A percentile compares a stretch with the other conserved stretches of the same genome.
phyloP scores from a whole-genome alignment of 2,329 filamentous ascomycete species.

The Penicillium sclerotigenum region DNA sequence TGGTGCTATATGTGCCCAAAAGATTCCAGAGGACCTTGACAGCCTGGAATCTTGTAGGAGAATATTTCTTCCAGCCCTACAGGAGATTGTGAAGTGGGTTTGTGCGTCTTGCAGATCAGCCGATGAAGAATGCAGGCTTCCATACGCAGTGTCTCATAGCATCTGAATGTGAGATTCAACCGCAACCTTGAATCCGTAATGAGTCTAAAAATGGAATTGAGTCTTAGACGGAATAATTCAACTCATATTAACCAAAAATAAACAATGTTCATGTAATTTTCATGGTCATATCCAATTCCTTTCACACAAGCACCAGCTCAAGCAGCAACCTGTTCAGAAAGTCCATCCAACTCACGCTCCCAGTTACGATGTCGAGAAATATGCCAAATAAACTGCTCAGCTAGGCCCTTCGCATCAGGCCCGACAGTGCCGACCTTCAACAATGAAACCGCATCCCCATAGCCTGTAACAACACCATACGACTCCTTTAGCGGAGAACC shows the following conservation, averaged over 20 bases:
- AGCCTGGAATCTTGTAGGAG: not conserved
- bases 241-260: not conserved
- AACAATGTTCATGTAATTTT: not conserved
- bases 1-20: not conserved
- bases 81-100: not conserved
- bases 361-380: slow-evolving; percentile 73
- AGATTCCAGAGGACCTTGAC: not conserved
- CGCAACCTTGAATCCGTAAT: not conserved
- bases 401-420: slow-evolving; percentile 64
- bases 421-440: slow-evolving; percentile 51
- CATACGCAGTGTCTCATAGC: not conserved
- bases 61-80: not conserved
- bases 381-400: slow-evolving; percentile 66
- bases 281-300: not conserved
- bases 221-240: not conserved
- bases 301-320: slow-evolving; percentile 39
- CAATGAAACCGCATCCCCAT: slow-evolving; percentile 21
- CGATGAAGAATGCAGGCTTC: not conserved
- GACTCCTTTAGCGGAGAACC: slow-evolving; percentile 25
- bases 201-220: not conserved
- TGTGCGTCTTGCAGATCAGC: not conserved
- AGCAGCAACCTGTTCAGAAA: slow-evolving; percentile 66
- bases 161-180: not conserved
- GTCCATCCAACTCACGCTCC: slow-evolving; percentile 69
- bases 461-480: slow-evolving; percentile 37